Conservation (phyloP, 2,329 filamentous ascomycete genomes). For the Pestalotiopsis sp. region DNA sequence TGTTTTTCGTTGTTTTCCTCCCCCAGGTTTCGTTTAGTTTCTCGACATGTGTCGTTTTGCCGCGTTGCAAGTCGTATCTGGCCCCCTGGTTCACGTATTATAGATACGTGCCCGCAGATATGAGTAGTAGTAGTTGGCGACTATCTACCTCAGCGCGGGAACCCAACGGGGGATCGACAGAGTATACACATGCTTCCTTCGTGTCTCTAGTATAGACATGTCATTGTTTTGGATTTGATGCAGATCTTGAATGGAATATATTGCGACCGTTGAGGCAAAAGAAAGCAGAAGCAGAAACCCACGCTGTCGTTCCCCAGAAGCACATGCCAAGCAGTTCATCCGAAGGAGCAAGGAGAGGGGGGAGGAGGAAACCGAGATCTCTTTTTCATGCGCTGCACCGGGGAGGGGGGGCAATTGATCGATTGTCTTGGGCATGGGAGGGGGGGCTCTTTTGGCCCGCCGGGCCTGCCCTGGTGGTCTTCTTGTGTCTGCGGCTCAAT, state of each 20-base stretch:
- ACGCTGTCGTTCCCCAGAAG: background rate
- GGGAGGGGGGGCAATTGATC: background rate
- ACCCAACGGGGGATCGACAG: background rate
- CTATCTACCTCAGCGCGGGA: background rate
- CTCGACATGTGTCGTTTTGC: too few species aligned
- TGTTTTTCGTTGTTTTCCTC: too few species aligned
- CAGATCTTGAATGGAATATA: background rate
- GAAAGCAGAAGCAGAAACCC: background rate
- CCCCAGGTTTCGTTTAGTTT: too few species aligned
- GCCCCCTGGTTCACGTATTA: too few species aligned
- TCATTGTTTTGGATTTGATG: background rate
- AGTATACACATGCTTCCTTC: background rate
- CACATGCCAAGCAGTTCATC: background rate
- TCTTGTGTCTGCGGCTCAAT: background rate
- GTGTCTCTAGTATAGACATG: background rate
- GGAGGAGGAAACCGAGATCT: background rate
- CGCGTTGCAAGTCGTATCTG: too few species aligned
- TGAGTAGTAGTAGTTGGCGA: background rate
- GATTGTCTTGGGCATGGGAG: background rate
- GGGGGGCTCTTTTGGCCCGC: background rate
- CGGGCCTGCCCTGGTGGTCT: background rate
- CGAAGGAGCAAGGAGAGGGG: background rate
- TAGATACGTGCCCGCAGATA: too few species aligned
- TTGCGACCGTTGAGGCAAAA: background rate
- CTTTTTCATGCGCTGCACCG: background rate